Evolutionary conservation across 495 filamentous ascomycete genomes (phyloP).

Genomic region (Thozetella sp.): DNA sequence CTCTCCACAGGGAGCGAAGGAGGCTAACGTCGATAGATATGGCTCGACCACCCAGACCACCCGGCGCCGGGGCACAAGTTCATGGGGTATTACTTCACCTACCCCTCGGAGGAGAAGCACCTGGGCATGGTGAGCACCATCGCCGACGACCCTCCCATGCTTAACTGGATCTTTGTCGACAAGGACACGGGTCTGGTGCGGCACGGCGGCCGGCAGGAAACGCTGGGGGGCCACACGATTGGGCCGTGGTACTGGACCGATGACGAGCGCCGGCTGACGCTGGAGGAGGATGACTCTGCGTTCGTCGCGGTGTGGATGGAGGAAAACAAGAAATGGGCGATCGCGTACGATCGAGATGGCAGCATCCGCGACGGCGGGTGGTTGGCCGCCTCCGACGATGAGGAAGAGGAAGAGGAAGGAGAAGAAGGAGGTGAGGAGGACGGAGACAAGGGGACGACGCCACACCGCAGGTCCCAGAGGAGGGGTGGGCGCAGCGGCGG

Average conservation of each 20-base stretch:
- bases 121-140: slow-evolving; percentile 61
- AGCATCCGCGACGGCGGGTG: slow-evolving; percentile 11
- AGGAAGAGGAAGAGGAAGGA: slow-evolving; percentile 28
- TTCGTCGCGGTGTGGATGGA: slow-evolving; percentile 43
- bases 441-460: slow-evolving; percentile 13
- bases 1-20: background rate
- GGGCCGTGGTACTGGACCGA: slow-evolving; percentile 61
- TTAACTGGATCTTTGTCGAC: slow-evolving; percentile 68
- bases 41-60: slow-evolving; percentile 43
- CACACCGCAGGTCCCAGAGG: background rate
- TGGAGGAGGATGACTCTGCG: slow-evolving; percentile 38
- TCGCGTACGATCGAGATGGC: slow-evolving; percentile 42
- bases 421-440: slow-evolving; percentile 18
- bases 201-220: slow-evolving; percentile 52
- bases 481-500: background rate
- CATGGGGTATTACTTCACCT: slow-evolving; percentile 61
- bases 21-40: slow-evolving; percentile 27
- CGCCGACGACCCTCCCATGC: slow-evolving; percentile 58
- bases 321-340: slow-evolving; percentile 44
- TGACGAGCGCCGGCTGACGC: slow-evolving; percentile 54
- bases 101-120: slow-evolving; percentile 55
- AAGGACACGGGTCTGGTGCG: slow-evolving; percentile 55
- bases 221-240: slow-evolving; percentile 43
- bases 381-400: slow-evolving; percentile 5
- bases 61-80: slow-evolving; percentile 54